Conservation (phyloP, 805 yeast species). For the Saccharomycopsis babjevae region DNA sequence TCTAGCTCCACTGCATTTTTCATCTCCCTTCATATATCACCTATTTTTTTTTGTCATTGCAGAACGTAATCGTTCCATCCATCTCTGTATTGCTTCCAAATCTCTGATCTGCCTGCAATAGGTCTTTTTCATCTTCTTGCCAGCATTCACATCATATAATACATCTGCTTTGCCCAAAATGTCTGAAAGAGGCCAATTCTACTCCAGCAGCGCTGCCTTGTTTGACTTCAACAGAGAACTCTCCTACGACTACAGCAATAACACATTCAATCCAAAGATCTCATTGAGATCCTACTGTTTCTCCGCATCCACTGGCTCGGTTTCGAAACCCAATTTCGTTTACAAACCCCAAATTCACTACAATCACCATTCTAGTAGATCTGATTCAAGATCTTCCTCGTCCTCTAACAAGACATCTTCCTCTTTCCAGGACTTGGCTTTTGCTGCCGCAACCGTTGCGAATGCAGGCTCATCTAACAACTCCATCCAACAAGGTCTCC, state of each 20-base stretch:
- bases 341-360: not conserved
- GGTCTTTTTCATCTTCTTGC: too few relatives aligned
- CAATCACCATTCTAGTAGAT: not conserved
- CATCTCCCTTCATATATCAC: too few relatives aligned
- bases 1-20: too few relatives aligned
- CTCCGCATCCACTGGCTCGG: not conserved
- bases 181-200: not conserved
- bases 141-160: too few relatives aligned
- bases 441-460: not conserved
- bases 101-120: too few relatives aligned
- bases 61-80: too few relatives aligned
- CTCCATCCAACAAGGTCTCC: not conserved
- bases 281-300: slow-evolving; percentile 16
- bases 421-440: not conserved
- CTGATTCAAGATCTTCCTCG: not conserved
- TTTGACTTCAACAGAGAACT: slow-evolving; percentile 13
- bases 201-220: not conserved
- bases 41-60: too few relatives aligned
- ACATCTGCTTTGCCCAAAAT: too few relatives aligned
- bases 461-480: too few relatives aligned
- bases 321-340: not conserved
- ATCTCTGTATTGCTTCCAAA: too few relatives aligned
- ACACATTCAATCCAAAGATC: slow-evolving; percentile 18
- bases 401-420: not conserved
- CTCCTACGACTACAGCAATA: slow-evolving; percentile 15